phyloP scores from a whole-genome alignment of 345 rosid genomes.

The Draba incana region DNA sequence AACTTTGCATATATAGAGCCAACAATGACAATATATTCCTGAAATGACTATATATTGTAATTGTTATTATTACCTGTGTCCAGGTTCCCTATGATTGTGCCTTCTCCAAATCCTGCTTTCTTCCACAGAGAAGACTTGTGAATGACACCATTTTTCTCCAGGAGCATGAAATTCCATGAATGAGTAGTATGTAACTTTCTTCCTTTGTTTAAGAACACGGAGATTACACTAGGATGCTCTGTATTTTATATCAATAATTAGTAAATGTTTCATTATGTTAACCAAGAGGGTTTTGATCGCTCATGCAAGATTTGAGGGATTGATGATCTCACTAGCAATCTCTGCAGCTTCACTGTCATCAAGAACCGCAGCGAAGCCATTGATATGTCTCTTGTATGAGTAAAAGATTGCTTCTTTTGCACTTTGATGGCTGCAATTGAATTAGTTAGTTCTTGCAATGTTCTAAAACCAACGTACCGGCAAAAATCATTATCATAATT shows the following conservation, averaged over 20 bases:
- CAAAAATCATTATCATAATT: too few relatives aligned
- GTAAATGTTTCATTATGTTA: not conserved
- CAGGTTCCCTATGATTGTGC: slow-evolving; percentile 60
- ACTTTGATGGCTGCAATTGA: slow-evolving; percentile 45
- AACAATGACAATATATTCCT: too few relatives aligned
- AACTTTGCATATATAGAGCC: too few relatives aligned
- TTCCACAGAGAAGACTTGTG: slow-evolving; percentile 52
- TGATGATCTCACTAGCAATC: slow-evolving; percentile 51
- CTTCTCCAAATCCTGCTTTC: slow-evolving; percentile 53
- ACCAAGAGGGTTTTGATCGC: not conserved
- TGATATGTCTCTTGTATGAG: slow-evolving; percentile 59
- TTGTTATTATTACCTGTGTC: slow-evolving; percentile 49
- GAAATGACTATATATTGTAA: too few relatives aligned
- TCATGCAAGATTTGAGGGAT: not conserved
- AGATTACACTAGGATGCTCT: slow-evolving; percentile 64
- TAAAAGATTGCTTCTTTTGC: slow-evolving; percentile 64
- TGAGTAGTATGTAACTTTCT: slow-evolving; percentile 59
- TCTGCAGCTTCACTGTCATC: slow-evolving; percentile 60
- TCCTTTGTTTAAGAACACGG: slow-evolving; percentile 61
- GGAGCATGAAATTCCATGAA: slow-evolving; percentile 68
- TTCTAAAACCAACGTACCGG: not conserved
- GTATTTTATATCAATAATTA: slow-evolving; percentile 6
- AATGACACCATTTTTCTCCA: slow-evolving; percentile 47
- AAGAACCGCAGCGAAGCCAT: slow-evolving; percentile 70
- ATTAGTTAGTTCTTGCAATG: not conserved